A percentile compares a stretch with the other conserved stretches of the same genome.
Evolutionary conservation across 2,329 filamentous ascomycete species (phyloP).

Genomic region (Claviceps arundinis): DNA sequence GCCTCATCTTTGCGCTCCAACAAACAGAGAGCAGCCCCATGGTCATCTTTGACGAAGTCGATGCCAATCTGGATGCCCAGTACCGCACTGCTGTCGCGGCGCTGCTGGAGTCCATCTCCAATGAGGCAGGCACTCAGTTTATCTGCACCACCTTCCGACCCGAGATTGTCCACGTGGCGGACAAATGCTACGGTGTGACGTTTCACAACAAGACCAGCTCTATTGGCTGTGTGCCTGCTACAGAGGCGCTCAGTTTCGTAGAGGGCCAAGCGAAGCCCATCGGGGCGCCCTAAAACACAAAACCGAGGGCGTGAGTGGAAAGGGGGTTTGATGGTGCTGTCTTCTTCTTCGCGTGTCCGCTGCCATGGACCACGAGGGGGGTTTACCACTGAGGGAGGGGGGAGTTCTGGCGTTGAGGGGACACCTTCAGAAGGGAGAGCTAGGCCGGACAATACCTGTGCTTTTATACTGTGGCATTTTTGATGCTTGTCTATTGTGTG

Average conservation of each 20-base stretch:
- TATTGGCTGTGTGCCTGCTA: constrained; percentile 77
- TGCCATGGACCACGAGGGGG: neutral
- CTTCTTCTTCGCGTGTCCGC: neutral
- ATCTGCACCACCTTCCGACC: constrained; percentile 98
- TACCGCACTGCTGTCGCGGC: constrained; percentile 92
- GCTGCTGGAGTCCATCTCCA: constrained; percentile 68
- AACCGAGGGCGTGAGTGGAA: neutral
- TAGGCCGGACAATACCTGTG: neutral
- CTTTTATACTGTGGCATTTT: neutral
- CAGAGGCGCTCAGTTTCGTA: constrained; percentile 86
- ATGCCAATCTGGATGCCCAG: constrained; percentile 94
- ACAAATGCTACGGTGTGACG: constrained; percentile 95
- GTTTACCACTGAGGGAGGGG: neutral
- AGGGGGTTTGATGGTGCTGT: neutral
- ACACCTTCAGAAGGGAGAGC: neutral
- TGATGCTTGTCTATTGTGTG: neutral
- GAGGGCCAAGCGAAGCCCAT: constrained; percentile 55
- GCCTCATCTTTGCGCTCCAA: constrained; percentile 97
- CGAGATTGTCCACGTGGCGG: constrained; percentile 87
- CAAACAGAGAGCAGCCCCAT: constrained; percentile 94
- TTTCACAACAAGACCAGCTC: constrained; percentile 89
- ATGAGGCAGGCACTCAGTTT: constrained; percentile 60
- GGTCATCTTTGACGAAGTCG: constrained; percentile 98
- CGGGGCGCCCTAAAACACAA: constrained; percentile 7
- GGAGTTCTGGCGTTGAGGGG: neutral